Conservation (phyloP, 2,329 filamentous ascomycete genomes). For the Leptographium lundbergii region DNA sequence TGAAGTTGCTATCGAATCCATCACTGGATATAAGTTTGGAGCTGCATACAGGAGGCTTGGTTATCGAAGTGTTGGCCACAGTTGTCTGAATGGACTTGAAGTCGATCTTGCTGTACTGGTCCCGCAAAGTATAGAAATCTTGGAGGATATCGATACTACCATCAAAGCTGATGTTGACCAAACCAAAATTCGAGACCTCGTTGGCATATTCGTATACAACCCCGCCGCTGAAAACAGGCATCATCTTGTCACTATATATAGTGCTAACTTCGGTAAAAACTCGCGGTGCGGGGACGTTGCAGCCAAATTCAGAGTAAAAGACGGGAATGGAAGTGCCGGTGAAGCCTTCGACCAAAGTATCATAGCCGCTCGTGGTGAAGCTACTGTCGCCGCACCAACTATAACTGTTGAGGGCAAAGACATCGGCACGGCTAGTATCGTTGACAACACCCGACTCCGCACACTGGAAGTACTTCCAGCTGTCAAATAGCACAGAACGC, state of each 20-base stretch:
- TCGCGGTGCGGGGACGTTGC: conserved; percentile 59
- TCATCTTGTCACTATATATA: conserved; percentile 63
- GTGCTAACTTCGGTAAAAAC: conserved; percentile 63
- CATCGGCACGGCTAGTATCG: conserved; percentile 53
- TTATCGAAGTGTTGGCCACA: conserved; percentile 36
- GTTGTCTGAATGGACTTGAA: conserved; percentile 51
- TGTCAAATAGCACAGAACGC: conserved; percentile 57
- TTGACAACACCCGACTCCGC: conserved; percentile 36
- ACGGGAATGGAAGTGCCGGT: conserved; percentile 53
- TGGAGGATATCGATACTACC: conserved; percentile 42
- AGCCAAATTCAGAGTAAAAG: conserved; percentile 75
- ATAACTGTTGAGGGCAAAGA: conserved; percentile 69
- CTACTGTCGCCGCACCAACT: conserved; percentile 49
- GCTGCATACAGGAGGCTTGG: conserved; percentile 50
- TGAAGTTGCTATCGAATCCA: conserved; percentile 69
- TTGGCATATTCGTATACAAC: conserved; percentile 73
- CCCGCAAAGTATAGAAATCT: conserved; percentile 63
- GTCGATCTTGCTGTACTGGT: conserved; percentile 64
- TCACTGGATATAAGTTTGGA: conserved; percentile 48
- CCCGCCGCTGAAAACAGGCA: conserved; percentile 55
- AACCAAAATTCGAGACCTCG: conserved; percentile 53
- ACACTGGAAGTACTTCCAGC: conserved; percentile 66
- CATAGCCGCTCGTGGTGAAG: conserved; percentile 41
- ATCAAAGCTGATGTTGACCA: conserved; percentile 49
- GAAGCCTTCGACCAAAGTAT: conserved; percentile 50